These are phyloP conservation scores for Malassezia furfur DNA, from an alignment of 1,284 basidiomycete species.

Conservation along the genomic window DNA sequence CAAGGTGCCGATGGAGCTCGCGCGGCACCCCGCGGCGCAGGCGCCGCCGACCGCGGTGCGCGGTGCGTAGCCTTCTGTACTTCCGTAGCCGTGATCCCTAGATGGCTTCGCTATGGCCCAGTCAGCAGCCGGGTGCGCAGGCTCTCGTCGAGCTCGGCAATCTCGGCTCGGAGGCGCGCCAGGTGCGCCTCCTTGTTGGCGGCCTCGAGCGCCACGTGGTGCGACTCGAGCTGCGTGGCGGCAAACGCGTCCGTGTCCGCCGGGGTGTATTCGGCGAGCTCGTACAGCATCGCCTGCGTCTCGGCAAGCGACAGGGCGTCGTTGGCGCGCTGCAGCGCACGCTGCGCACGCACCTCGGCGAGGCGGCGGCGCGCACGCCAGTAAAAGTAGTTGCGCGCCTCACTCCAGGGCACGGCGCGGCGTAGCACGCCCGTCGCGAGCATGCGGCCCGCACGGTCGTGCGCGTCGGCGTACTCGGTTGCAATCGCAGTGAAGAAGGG, in stretches of 20 bases:
- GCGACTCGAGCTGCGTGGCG: slow-evolving; percentile 36
- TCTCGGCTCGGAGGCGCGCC: slow-evolving; percentile 32
- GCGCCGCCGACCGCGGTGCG: neutral
- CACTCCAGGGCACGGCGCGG: slow-evolving; percentile 60
- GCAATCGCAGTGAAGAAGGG: slow-evolving; percentile 92
- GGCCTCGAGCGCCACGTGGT: slow-evolving; percentile 22
- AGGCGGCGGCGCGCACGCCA: slow-evolving; percentile 69
- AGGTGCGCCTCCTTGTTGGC: slow-evolving; percentile 32
- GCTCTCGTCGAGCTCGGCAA: slow-evolving; percentile 38
- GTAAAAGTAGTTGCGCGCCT: slow-evolving; percentile 81
- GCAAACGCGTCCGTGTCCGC: slow-evolving; percentile 35
- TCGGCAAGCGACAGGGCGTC: slow-evolving; percentile 37
- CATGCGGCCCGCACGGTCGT: slow-evolving; percentile 92
- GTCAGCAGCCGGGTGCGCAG: slow-evolving; percentile 20
- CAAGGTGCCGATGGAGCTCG: slow-evolving; percentile 24
- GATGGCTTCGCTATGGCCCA: neutral
- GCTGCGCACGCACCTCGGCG: slow-evolving; percentile 31
- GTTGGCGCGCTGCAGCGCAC: slow-evolving; percentile 39
- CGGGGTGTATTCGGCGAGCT: slow-evolving; percentile 18
- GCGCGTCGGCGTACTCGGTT: slow-evolving; percentile 87
- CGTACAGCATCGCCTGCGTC: slow-evolving; percentile 29
- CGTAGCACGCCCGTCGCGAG: slow-evolving; percentile 83
- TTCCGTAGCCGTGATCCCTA: neutral
- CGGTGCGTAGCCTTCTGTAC: neutral
- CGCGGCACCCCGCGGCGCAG: slow-evolving; percentile 33